These are phyloP conservation scores for Hypoxylon sp. DNA, from an alignment of 2,329 filamentous ascomycete species.

Conservation along the genomic window DNA sequence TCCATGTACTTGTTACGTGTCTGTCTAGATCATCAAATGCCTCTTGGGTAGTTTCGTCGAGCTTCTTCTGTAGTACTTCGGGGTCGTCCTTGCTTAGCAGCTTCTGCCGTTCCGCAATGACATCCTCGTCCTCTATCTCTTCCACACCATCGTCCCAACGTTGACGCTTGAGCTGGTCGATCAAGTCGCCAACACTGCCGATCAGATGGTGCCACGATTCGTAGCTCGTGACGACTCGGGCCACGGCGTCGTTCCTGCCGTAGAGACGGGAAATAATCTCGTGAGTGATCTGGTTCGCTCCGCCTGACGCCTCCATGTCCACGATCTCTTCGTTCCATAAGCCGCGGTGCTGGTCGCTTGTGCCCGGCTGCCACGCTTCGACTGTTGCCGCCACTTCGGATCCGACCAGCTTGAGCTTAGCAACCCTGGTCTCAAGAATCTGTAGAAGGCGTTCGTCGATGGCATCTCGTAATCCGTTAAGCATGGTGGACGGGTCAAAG, in stretches of 20 bases:
- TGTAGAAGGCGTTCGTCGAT: constrained; percentile 73
- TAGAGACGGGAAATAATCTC: constrained; percentile 74
- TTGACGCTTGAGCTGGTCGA: constrained; percentile 71
- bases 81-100: constrained; percentile 78
- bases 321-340: constrained; percentile 75
- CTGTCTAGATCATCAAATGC: constrained; percentile 67
- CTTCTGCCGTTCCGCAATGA: constrained; percentile 70
- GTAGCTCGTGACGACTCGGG: constrained; percentile 69
- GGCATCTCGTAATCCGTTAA: constrained; percentile 71
- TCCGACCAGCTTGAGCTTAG: constrained; percentile 70
- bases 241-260: constrained; percentile 74
- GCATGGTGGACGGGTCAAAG: constrained; percentile 72
- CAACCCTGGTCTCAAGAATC: constrained; percentile 69
- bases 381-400: constrained; percentile 69
- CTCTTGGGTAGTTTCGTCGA: constrained; percentile 62
- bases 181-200: constrained; percentile 68
- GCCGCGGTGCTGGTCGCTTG: constrained; percentile 58
- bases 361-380: constrained; percentile 64
- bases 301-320: constrained; percentile 69
- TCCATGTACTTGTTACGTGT: constrained; percentile 61
- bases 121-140: constrained; percentile 77
- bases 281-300: constrained; percentile 73
- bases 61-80: constrained; percentile 64
- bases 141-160: constrained; percentile 80
- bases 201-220: constrained; percentile 77